A percentile compares a stretch with the other conserved stretches of the same genome.
Evolutionary conservation across 2,329 filamentous ascomycete species (phyloP).

Genomic region (Paraconiothyrium brasiliense): DNA sequence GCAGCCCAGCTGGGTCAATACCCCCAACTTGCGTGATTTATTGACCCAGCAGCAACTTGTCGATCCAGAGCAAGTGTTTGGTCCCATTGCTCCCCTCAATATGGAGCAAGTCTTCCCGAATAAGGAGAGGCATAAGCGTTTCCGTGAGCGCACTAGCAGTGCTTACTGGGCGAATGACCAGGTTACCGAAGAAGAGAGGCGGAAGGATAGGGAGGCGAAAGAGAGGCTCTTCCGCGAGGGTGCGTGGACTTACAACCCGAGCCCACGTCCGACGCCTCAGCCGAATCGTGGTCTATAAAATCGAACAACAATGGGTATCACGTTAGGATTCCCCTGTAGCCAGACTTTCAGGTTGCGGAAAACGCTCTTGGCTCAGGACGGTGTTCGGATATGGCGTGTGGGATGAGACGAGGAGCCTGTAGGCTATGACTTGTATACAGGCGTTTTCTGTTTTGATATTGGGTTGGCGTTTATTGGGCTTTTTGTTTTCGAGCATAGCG

Average conservation of each 20-base stretch:
- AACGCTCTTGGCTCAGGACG: slow-evolving; percentile 6
- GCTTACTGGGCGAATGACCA: slow-evolving; percentile 91
- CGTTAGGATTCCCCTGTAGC: neutral
- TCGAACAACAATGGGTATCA: neutral
- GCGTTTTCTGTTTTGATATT: neutral
- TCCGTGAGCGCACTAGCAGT: slow-evolving; percentile 89
- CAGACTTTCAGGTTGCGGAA: slow-evolving; percentile 2
- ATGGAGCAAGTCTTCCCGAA: slow-evolving; percentile 91
- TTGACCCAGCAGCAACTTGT: slow-evolving; percentile 84
- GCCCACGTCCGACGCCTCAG: slow-evolving; percentile 37
- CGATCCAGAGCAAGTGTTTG: slow-evolving; percentile 87
- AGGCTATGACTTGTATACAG: slow-evolving; percentile 8
- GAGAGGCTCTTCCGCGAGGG: slow-evolving; percentile 83
- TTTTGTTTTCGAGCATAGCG: slow-evolving; percentile 10
- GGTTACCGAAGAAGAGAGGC: slow-evolving; percentile 87
- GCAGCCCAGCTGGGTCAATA: slow-evolving; percentile 87
- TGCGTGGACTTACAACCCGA: slow-evolving; percentile 69
- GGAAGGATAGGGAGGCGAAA: slow-evolving; percentile 79
- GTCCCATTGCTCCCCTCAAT: slow-evolving; percentile 83
- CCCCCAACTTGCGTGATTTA: slow-evolving; percentile 79
- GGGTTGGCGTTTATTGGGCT: neutral
- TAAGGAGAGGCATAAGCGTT: slow-evolving; percentile 86
- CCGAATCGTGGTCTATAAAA: slow-evolving; percentile 18
- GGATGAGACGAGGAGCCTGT: slow-evolving; percentile 5
- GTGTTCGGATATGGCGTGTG: slow-evolving; percentile 8